Conservation (phyloP, 176 grass and related monocot species). For the Panicum miliaceum region DNA sequence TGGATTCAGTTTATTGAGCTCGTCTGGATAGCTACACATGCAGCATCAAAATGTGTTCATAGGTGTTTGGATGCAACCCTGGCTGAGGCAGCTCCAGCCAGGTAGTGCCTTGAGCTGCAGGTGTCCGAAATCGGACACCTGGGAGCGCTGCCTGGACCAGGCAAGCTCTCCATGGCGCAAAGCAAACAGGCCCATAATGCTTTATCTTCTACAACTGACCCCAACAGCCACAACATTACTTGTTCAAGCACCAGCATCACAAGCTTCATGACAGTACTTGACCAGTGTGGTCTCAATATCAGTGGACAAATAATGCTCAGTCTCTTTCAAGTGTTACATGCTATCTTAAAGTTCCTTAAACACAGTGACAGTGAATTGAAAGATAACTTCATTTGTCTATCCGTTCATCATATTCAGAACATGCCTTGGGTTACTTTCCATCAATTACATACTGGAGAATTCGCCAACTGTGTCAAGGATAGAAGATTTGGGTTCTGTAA, state of each 20-base stretch:
- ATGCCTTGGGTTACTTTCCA: constrained; percentile 57
- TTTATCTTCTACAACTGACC: constrained; percentile 36
- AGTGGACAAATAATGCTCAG: constrained; percentile 48
- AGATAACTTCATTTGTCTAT: constrained; percentile 58
- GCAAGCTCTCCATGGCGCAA: too few relatives aligned
- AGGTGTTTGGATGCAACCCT: too few relatives aligned
- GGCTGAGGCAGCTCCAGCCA: too few relatives aligned
- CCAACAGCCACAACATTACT: not conserved
- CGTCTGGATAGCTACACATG: constrained; percentile 57
- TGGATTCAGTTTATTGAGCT: constrained; percentile 76
- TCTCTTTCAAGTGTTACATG: constrained; percentile 71
- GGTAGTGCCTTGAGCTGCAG: too few relatives aligned
- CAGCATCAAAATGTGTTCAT: constrained; percentile 41
- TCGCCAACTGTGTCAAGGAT: constrained; percentile 28
- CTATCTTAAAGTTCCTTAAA: constrained; percentile 78
- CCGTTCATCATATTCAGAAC: constrained; percentile 59
- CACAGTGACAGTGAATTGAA: constrained; percentile 49
- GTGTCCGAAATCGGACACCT: too few relatives aligned
- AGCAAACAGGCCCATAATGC: constrained; percentile 4
- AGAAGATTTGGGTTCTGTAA: constrained; percentile 17
- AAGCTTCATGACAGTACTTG: constrained; percentile 57
- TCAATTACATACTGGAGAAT: constrained; percentile 41
- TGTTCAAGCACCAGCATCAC: constrained; percentile 41
- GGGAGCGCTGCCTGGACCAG: too few relatives aligned
- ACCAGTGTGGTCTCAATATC: constrained; percentile 36